Evolutionary conservation across 164 flowering plant species (phyloP), one percentile per base, ranked within the genome.

Genomic region (Akebia trifoliata): DNA sequence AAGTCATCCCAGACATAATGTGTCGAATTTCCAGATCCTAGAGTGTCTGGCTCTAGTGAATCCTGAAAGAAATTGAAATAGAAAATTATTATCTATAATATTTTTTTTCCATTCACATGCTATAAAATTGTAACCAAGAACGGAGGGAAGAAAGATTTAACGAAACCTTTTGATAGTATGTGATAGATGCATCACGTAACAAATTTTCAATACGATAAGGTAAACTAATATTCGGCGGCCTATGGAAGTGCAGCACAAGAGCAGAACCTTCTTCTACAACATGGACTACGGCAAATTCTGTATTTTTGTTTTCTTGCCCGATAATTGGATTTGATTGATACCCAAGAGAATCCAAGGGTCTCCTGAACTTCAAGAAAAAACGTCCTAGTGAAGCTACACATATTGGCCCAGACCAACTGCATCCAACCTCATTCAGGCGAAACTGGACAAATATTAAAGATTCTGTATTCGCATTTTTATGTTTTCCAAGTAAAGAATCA

Each of bases 141-240:
- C 1, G 4, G 30, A 50, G 15, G 30, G 37, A 34, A 57, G 14
- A 49, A 63, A 36, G 3, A 37, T 42, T 54, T 12, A 62, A 42
- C 14, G 50, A 20, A 56, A 92, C 98, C 98, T 93, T 93, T 69
- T 93, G 99, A 65, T 76, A 79, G 72, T 74, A 93, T 35, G 87
- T 80, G 39, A 93, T 57, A 42, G 86, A 63, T 50, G 80, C 67
- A 64, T 74, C 65, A 58, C 8, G 65, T 71, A 90, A 77, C 50
- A 50, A 60, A 80, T 93, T 93, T 74, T 90, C 97, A 69, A 93
- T 86, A 35, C 87, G 80, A 64, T 93, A 93, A 0, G 99, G 97
- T 48, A 82, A 67, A 44, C 48, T 63, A 24, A 57, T 59, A 71
- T 63, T 66, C 59, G 83, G 76, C 6, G 88, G 87, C 66, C 76